phyloP scores from a whole-genome alignment of 2,329 filamentous ascomycete species.

The Sarocladiaceae sp. region DNA sequence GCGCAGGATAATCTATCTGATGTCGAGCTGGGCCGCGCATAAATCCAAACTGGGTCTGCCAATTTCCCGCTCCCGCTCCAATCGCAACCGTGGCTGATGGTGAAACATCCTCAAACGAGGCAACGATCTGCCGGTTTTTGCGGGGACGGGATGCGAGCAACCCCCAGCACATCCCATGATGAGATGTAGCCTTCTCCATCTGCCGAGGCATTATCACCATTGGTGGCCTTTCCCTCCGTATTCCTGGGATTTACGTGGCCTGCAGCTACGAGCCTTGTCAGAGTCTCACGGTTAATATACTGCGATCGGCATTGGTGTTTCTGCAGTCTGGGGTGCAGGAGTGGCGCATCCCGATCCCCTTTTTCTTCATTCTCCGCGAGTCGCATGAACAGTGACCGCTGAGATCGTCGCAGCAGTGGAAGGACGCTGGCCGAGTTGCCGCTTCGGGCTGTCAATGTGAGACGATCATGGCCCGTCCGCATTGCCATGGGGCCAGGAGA shows the following conservation, averaged over 20 bases:
- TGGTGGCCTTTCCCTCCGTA: conserved; percentile 4
- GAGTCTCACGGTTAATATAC: not conserved
- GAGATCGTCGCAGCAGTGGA: not conserved
- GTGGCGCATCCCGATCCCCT: too few relatives aligned
- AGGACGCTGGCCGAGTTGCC: not conserved
- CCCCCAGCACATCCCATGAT: not conserved
- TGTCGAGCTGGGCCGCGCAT: not conserved
- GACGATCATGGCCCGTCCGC: conserved; percentile 2
- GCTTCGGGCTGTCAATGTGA: not conserved
- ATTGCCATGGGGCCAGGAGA: not conserved
- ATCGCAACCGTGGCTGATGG: not conserved
- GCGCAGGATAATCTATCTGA: conserved; percentile 5
- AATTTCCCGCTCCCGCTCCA: conserved; percentile 1
- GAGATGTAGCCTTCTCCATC: too few relatives aligned
- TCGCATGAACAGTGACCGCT: not conserved
- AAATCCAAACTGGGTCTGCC: not conserved
- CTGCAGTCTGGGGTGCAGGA: too few relatives aligned
- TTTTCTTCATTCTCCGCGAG: too few relatives aligned
- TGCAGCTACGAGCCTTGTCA: too few relatives aligned
- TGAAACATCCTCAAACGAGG: conserved; percentile 3
- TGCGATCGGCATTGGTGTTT: not conserved
- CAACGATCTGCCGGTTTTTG: conserved; percentile 1
- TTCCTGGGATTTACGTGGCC: too few relatives aligned
- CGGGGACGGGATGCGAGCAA: not conserved
- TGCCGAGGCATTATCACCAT: not conserved